These are phyloP conservation scores for Lactarius trivialis DNA, from an alignment of 768 basidiomycete species.

Conservation along the genomic window DNA sequence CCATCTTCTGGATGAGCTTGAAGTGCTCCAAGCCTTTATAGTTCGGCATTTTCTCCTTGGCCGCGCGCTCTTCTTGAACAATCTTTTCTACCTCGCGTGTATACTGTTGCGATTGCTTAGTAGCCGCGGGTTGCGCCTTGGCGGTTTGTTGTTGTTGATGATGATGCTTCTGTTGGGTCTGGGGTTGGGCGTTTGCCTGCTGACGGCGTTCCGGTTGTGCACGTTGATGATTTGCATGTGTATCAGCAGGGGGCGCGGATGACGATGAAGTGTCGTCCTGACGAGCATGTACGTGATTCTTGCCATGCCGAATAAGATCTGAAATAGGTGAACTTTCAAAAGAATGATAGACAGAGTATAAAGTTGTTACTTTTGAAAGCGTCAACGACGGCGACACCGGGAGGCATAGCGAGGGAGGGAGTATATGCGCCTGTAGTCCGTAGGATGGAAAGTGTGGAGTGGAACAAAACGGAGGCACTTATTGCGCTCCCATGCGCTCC, in stretches of 20 bases:
- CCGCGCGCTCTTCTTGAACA: slow-evolving; percentile 67
- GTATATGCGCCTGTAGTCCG: not conserved
- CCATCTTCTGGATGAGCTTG: slow-evolving; percentile 79
- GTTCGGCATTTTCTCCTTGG: slow-evolving; percentile 71
- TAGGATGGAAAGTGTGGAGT: not conserved
- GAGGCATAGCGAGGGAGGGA: slow-evolving; percentile 8
- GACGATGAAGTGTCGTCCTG: slow-evolving; percentile 19
- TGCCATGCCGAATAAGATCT: slow-evolving; percentile 53
- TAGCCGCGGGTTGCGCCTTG: slow-evolving; percentile 6
- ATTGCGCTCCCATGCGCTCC: not conserved
- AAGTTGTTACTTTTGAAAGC: slow-evolving; percentile 20
- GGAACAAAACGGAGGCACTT: not conserved
- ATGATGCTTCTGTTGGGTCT: slow-evolving; percentile 31
- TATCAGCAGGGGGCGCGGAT: slow-evolving; percentile 10
- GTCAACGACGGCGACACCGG: slow-evolving; percentile 21
- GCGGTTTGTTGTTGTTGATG: slow-evolving; percentile 27
- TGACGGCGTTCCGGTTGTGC: slow-evolving; percentile 29
- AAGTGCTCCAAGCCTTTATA: slow-evolving; percentile 83
- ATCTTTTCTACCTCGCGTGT: slow-evolving; percentile 53
- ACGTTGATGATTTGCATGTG: slow-evolving; percentile 15
- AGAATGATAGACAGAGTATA: not conserved
- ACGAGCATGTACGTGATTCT: slow-evolving; percentile 31
- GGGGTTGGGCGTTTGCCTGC: slow-evolving; percentile 30
- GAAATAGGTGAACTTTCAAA: slow-evolving; percentile 12
- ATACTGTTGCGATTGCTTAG: slow-evolving; percentile 29